Base-by-base conservation (phyloP, 1,139 yeast genomes). In the Kodamaea alishanica region DNA sequence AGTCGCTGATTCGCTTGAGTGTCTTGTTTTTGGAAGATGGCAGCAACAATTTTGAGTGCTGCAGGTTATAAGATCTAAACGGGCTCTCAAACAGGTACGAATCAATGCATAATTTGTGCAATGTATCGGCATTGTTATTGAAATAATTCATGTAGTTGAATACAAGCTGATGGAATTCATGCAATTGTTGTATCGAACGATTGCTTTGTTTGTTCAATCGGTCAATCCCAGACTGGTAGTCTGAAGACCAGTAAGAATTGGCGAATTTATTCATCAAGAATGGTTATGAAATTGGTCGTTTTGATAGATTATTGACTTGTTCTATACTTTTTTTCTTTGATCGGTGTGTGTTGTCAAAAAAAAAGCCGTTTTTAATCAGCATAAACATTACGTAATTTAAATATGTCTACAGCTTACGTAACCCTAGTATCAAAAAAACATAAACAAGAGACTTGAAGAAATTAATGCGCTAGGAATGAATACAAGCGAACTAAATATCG, bases 161-260 rank as follows among this genome's bases (percentile, higher is more conserved):
- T 32, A 70, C 68, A 46, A 71, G 56, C 40, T 58, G 63, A 23
- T 74, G 57, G 23, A 70, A 56, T 33, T 70, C 75, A 45, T 71
- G 76, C 7, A 70, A 51, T 50, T 71, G 77, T 24, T 54, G 52
- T 25, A 71, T 49, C 8, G 75, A 68, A 24, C 58, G 51, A 12
- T 49, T 43, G 23, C 65, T 56, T 45, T 70, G 75, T 2, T 47
- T 43, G 12, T 58, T 50, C 28, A 72, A 49, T 32, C 46, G 51
- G 24, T 60, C 62, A 12, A 71, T 60, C 2, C 75, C 74, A 4
- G 67, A 51, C 29, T 51, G 54, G 45, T 64, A 68, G 54, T 72
- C 77, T 4, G 74, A 55, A 5, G 75, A 63, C 75, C 77, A 72
- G 54, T 65, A 71, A 29, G 50, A 32, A 43, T 67, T 65, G 43